Percentiles rank a stretch among this genome's conserved stretches.
Conservation (phyloP, 352 stramenopile genomes). For the Phytopythium boreale region DNA sequence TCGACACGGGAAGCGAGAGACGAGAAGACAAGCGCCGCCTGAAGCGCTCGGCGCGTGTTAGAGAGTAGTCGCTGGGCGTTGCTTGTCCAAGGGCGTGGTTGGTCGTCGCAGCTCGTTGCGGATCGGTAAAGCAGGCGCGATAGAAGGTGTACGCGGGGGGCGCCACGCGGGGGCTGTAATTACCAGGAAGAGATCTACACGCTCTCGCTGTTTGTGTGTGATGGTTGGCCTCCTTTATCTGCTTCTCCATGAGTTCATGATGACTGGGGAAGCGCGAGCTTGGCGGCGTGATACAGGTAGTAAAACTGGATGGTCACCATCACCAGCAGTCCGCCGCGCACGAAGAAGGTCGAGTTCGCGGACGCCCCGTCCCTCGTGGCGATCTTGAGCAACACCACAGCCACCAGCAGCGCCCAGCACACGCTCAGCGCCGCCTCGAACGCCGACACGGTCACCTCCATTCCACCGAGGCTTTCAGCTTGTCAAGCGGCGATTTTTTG, state of each 20-base stretch:
- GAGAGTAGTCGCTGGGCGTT: background rate
- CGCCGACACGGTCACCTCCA: slow-evolving; percentile 21
- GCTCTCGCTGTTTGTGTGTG: background rate
- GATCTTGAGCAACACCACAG: slow-evolving; percentile 21
- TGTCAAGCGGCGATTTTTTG: background rate
- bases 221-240: background rate
- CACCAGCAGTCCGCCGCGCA: slow-evolving; percentile 21
- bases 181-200: background rate
- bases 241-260: background rate
- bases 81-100: background rate
- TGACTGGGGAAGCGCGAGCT: slow-evolving; percentile 22
- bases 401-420: slow-evolving; percentile 28
- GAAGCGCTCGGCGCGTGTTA: background rate
- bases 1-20: background rate
- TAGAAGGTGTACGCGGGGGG: too few relatives aligned
- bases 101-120: background rate
- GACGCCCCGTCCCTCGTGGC: slow-evolving; percentile 4
- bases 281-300: slow-evolving; percentile 56
- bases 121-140: background rate
- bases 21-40: too few relatives aligned
- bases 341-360: slow-evolving; percentile 18
- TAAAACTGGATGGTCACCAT: slow-evolving; percentile 53
- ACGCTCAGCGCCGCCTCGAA: slow-evolving; percentile 43
- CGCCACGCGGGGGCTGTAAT: background rate
- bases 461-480: background rate